phyloP scores from a whole-genome alignment of 768 basidiomycete genomes.

The Kwoniella europaea region DNA sequence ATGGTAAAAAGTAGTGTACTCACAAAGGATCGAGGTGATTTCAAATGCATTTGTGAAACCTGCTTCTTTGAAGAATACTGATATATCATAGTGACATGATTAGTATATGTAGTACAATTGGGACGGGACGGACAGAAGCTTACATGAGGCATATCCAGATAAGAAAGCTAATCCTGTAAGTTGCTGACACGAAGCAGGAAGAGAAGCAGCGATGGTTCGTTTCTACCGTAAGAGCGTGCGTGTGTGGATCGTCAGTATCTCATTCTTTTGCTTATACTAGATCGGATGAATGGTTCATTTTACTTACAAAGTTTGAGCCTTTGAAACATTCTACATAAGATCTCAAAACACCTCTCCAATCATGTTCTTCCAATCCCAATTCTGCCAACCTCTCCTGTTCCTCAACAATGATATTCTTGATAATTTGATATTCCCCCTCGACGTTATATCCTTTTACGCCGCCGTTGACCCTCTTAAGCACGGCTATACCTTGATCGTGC shows the following conservation, averaged over 20 bases:
- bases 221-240: not conserved
- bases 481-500: conserved; percentile 23
- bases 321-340: conserved; percentile 34
- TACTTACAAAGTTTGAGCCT: conserved; percentile 27
- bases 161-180: conserved; percentile 32
- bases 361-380: conserved; percentile 19
- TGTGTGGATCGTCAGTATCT: not conserved
- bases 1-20: too few species aligned
- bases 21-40: conserved; percentile 28
- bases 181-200: conserved; percentile 26
- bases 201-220: conserved; percentile 25
- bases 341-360: conserved; percentile 17
- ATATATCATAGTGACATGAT: too few species aligned
- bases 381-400: conserved; percentile 18
- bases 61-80: conserved; percentile 31
- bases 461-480: conserved; percentile 30
- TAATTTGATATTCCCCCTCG: conserved; percentile 29
- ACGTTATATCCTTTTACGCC: conserved; percentile 32
- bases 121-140: not conserved
- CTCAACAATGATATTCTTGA: conserved; percentile 29
- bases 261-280: too few species aligned
- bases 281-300: too few species aligned
- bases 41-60: conserved; percentile 36
- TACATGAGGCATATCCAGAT: conserved; percentile 24
- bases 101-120: too few species aligned